Evolutionary conservation across 306 rosid genomes (phyloP), one percentile per base, ranked within the genome.

Genomic region (Parietaria judaica): DNA sequence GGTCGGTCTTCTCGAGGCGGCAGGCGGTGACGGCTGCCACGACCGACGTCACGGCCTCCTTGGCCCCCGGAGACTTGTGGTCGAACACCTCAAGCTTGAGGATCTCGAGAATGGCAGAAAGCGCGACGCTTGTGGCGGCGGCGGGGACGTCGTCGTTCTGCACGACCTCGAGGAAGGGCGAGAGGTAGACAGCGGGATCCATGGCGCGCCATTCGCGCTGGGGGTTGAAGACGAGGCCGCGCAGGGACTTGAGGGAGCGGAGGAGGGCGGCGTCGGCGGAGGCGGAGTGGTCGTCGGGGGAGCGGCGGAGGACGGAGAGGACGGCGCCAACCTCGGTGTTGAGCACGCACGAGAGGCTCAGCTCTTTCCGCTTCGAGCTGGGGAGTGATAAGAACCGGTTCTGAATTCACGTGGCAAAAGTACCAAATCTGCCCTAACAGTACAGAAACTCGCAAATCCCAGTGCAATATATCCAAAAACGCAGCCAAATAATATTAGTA

Each of bases 321-420:
- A 86, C 84, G 11, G 96, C 78, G 6, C 99, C 90, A 0, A 92
- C 88, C 72, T 84, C 96, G 5, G 96, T 86, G 83, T 78, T 92
- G 2, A 92, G 72, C 96, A 92, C 88, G 81, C 99, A 88, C 5
- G 99, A 84, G 12, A 92, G 16, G 1, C 90, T 87, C 1, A 86
- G 66, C 58, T 92, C 86, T 61, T 69, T 82, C 59, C 94, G 73
- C 23, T 71, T 65, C 60, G 49, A 60, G 6, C 36, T 71, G 14
- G 63, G 7, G 8, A 54, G 15, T 3, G n/a, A n/a, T n/a, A n/a
- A n/a, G n/a, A n/a, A n/a, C n/a, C n/a, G n/a, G n/a, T n/a, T n/a
- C n/a, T n/a, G n/a, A n/a, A n/a, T n/a, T n/a, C n/a, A n/a, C n/a
- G n/a, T n/a, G n/a, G n/a, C n/a, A n/a, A n/a, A n/a, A n/a, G n/a